phyloP scores from a whole-genome alignment of 371 early-diverging fungal genomes.

The Mortierella sp. region DNA sequence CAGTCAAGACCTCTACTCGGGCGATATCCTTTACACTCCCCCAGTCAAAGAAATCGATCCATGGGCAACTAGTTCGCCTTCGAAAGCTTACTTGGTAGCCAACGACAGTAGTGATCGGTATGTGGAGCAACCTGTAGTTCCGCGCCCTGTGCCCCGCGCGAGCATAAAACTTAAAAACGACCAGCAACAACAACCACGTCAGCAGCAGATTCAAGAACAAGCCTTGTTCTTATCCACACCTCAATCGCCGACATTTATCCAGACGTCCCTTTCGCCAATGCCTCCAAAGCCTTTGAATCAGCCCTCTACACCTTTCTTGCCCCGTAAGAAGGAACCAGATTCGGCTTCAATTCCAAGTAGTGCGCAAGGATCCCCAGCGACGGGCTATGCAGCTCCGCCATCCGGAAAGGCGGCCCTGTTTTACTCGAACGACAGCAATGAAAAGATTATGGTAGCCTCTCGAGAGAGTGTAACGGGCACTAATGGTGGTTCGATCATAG shows the following conservation, averaged over 20 bases:
- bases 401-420: neutral
- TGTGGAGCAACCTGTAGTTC: slow-evolving; percentile 40
- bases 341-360: slow-evolving; percentile 15
- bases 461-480: slow-evolving; percentile 15
- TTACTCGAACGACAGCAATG: slow-evolving; percentile 2
- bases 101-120: slow-evolving; percentile 42
- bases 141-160: slow-evolving; percentile 39
- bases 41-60: slow-evolving; percentile 17
- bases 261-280: slow-evolving; percentile 42
- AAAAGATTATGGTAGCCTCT: slow-evolving; percentile 27
- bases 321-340: slow-evolving; percentile 13
- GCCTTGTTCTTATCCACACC: slow-evolving; percentile 11
- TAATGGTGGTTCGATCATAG: neutral
- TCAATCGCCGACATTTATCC: slow-evolving; percentile 17
- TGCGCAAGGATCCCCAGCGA: slow-evolving; percentile 16
- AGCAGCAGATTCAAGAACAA: neutral
- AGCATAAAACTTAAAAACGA: slow-evolving; percentile 13
- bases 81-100: slow-evolving; percentile 29
- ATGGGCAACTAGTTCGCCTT: slow-evolving; percentile 18
- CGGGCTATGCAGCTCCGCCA: neutral
- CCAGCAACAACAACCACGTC: neutral
- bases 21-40: slow-evolving; percentile 40
- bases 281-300: slow-evolving; percentile 16
- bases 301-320: neutral
- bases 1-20: slow-evolving; percentile 15